Percentiles rank a stretch among this genome's conserved stretches.
phyloP scores from a whole-genome alignment of 2,329 filamentous ascomycete species.

The Colletotrichum brevisporum region DNA sequence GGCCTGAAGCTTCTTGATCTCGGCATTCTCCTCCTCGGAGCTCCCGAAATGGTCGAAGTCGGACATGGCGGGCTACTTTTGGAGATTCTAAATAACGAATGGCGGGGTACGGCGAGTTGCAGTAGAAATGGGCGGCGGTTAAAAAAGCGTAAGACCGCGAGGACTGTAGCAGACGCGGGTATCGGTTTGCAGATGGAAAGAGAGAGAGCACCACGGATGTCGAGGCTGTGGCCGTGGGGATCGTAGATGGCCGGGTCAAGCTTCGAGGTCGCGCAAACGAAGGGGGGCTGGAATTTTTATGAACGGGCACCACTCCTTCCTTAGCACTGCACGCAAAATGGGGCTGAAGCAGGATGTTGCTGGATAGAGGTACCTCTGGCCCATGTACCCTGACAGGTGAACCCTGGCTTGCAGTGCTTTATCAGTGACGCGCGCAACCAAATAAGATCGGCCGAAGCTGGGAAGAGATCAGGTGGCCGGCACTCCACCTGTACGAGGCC shows the following conservation, averaged over 20 bases:
- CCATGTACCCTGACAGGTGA: conserved; percentile 34
- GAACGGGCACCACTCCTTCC: conserved; percentile 25
- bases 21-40: conserved; percentile 84
- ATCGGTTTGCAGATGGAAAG: conserved; percentile 28
- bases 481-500: conserved; percentile 19
- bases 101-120: conserved; percentile 17
- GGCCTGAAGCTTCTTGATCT: conserved; percentile 82
- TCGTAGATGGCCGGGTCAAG: conserved; percentile 27
- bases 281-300: conserved; percentile 41
- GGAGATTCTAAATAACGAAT: conserved; percentile 20
- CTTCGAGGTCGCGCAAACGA: conserved; percentile 34
- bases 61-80: conserved; percentile 65
- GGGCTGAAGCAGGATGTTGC: conserved; percentile 36
- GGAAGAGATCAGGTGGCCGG: conserved; percentile 32
- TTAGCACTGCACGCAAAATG: conserved; percentile 31
- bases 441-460: conserved; percentile 29
- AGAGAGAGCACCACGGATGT: conserved; percentile 25
- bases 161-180: conserved; percentile 9
- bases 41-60: conserved; percentile 80
- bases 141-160: conserved; percentile 11
- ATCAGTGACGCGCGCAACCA: conserved; percentile 37
- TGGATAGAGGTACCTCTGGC: conserved; percentile 22
- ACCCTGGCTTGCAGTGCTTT: conserved; percentile 33
- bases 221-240: conserved; percentile 31
- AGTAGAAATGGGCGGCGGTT: neutral